Percentiles rank a stretch among this genome's conserved stretches.
Evolutionary conservation across 495 filamentous ascomycete genomes (phyloP).

Genomic region (Neurospora sp.): DNA sequence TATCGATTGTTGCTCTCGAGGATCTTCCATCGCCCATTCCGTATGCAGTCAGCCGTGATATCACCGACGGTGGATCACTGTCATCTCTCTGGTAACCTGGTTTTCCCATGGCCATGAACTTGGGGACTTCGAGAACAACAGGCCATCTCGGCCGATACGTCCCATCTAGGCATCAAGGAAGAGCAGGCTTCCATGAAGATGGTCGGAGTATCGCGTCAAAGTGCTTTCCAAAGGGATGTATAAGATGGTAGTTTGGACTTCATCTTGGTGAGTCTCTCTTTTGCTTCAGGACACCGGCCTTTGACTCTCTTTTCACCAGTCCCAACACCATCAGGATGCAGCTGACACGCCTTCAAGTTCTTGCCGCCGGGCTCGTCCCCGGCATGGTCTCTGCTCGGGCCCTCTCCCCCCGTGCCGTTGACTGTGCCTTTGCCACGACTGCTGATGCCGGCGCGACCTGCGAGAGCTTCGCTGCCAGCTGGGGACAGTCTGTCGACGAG

Average conservation of each 20-base stretch:
- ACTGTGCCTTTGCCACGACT: slow-evolving; percentile 6
- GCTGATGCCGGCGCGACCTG: slow-evolving; percentile 14
- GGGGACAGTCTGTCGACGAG: slow-evolving; percentile 12
- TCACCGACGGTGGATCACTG: background rate
- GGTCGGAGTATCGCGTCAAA: background rate
- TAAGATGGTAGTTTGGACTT: background rate
- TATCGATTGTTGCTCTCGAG: background rate
- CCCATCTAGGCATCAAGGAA: background rate
- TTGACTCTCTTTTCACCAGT: background rate
- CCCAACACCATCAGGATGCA: background rate
- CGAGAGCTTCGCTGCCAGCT: slow-evolving; percentile 7
- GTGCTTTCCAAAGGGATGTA: background rate
- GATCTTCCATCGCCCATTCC: background rate
- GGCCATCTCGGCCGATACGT: background rate
- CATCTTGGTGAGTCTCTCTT: background rate
- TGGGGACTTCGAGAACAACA: background rate
- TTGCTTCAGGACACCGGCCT: background rate
- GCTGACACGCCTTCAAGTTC: background rate
- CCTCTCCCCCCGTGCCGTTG: slow-evolving; percentile 8
- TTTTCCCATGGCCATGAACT: background rate
- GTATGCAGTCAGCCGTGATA: background rate
- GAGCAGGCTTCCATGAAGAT: background rate
- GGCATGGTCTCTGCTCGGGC: background rate
- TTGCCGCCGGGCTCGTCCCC: background rate
- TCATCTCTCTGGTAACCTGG: background rate